These are phyloP conservation scores for Viola odorata DNA, from an alignment of 345 rosid species.

Conservation along the genomic window DNA sequence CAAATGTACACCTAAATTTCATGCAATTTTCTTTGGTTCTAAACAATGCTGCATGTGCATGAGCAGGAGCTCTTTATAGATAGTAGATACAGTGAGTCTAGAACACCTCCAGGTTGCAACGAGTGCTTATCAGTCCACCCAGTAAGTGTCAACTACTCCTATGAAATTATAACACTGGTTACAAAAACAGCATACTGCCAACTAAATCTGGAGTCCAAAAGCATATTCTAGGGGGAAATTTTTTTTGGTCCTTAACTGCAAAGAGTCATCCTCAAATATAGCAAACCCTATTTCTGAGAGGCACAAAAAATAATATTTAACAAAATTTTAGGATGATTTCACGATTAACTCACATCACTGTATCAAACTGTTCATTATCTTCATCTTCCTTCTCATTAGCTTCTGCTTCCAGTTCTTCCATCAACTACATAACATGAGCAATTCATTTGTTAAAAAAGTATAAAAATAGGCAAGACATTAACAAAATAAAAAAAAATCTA, in stretches of 20 bases:
- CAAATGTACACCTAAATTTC: too few relatives aligned
- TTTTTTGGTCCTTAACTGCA: too few relatives aligned
- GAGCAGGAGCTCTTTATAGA: background rate
- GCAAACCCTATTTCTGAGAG: too few relatives aligned
- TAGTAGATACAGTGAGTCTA: background rate
- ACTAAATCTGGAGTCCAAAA: too few relatives aligned
- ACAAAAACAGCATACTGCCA: background rate
- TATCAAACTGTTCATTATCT: slow-evolving; percentile 40
- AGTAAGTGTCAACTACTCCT: background rate
- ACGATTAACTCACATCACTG: slow-evolving; percentile 53
- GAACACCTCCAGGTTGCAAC: slow-evolving; percentile 1
- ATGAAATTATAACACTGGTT: background rate
- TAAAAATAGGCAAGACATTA: slow-evolving; percentile 3
- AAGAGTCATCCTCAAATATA: too few relatives aligned
- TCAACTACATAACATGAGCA: slow-evolving; percentile 47
- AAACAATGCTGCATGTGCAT: too few relatives aligned
- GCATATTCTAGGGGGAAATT: too few relatives aligned
- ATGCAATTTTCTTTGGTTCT: too few relatives aligned
- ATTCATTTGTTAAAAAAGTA: background rate
- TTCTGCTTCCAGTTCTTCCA: slow-evolving; percentile 93
- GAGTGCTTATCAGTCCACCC: background rate
- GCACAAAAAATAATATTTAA: too few relatives aligned
- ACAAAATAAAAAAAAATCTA: background rate
- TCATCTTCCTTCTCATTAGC: slow-evolving; percentile 76
- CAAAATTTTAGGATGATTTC: slow-evolving; percentile 14